phyloP scores from a whole-genome alignment of 73 alveolate genomes.

The Stentor roeselii region DNA sequence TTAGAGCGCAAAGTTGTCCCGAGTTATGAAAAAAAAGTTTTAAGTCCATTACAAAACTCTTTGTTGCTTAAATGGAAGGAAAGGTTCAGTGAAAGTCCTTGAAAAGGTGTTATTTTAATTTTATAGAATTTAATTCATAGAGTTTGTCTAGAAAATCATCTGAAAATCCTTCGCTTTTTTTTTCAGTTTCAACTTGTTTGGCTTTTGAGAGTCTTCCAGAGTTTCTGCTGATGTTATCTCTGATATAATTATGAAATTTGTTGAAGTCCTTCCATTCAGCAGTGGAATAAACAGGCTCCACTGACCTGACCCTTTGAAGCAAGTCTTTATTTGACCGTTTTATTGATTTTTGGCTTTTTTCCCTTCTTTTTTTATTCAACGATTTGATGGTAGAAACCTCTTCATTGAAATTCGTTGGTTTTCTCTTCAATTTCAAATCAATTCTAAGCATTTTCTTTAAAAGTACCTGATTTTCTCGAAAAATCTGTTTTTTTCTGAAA shows the following conservation, averaged over 20 bases:
- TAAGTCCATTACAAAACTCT: too few relatives aligned
- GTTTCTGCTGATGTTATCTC: neutral
- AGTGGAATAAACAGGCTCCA: neutral
- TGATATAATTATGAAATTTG: neutral
- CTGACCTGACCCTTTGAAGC: neutral
- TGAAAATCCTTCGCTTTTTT: too few relatives aligned
- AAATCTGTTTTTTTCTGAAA: neutral
- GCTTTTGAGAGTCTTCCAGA: too few relatives aligned
- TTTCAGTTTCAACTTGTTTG: too few relatives aligned
- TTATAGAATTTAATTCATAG: too few relatives aligned
- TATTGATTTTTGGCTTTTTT: slow-evolving; percentile 24
- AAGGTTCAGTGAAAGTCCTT: too few relatives aligned
- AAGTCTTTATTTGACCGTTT: neutral
- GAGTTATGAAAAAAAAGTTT: too few relatives aligned
- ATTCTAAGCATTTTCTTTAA: neutral
- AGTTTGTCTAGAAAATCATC: too few relatives aligned
- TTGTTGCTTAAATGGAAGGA: too few relatives aligned
- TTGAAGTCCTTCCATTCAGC: slow-evolving; percentile 12
- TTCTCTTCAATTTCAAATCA: neutral
- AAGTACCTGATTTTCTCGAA: neutral
- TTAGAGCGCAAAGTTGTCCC: too few relatives aligned
- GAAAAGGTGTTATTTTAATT: too few relatives aligned
- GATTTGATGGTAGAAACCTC: neutral
- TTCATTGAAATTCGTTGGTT: neutral
- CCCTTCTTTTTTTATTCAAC: slow-evolving; percentile 36